A percentile compares a stretch with the other conserved stretches of the same genome.
Evolutionary conservation across 257 asterid genomes (phyloP).

Genomic region (Fraxinus quadrangulata): DNA sequence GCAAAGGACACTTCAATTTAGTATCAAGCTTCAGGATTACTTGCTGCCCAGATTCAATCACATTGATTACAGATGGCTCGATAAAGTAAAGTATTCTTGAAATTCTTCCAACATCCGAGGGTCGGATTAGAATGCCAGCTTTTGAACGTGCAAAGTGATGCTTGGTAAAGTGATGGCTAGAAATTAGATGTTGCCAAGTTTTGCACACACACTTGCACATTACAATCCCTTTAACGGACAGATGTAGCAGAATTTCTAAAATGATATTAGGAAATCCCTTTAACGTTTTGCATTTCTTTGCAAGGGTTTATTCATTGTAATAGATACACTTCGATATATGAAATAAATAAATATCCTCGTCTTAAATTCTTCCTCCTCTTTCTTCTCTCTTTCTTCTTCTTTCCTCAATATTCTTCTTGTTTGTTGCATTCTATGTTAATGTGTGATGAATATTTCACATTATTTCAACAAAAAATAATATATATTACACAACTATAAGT

Average conservation of each 20-base stretch:
- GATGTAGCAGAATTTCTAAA: neutral
- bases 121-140: neutral
- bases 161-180: neutral
- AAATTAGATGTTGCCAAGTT: neutral
- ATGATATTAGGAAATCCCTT: neutral
- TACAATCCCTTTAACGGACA: neutral
- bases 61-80: neutral
- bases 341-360: too few relatives aligned
- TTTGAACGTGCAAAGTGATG: constrained; percentile 7
- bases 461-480: too few relatives aligned
- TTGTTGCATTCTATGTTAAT: too few relatives aligned
- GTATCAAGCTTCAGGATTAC: constrained; percentile 1
- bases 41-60: neutral
- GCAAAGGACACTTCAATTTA: constrained; percentile 7
- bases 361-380: too few relatives aligned
- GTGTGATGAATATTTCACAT: too few relatives aligned
- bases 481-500: too few relatives aligned
- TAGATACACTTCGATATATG: too few relatives aligned
- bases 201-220: constrained; percentile 10
- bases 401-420: too few relatives aligned
- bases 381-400: too few relatives aligned
- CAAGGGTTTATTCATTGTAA: too few relatives aligned
- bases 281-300: too few relatives aligned
- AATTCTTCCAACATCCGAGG: neutral
- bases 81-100: neutral